A percentile compares a stretch with the other conserved stretches of the same genome.
These are phyloP conservation scores for Aspergillus indologenus DNA, from an alignment of 495 filamentous ascomycete genomes.

Conservation along the genomic window DNA sequence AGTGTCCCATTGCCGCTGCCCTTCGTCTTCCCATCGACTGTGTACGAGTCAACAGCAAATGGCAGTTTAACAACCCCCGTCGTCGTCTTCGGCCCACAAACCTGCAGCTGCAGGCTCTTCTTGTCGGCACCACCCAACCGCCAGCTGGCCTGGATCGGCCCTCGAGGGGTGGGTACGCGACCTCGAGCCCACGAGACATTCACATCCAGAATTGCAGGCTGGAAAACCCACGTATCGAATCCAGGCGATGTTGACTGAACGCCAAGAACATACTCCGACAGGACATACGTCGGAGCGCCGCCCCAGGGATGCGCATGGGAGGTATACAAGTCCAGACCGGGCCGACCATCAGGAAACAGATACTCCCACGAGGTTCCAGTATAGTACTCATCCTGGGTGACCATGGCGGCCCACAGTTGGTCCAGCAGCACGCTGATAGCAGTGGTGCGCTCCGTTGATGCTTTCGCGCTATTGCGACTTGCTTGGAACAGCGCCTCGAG, in stretches of 20 bases:
- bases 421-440: conserved; percentile 23
- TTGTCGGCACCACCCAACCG: background rate
- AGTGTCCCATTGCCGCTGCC: background rate
- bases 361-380: conserved; percentile 40
- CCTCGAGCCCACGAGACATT: conserved; percentile 17
- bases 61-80: conserved; percentile 4
- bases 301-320: conserved; percentile 39
- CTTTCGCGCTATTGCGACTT: background rate
- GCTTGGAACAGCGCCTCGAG: conserved; percentile 19
- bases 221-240: conserved; percentile 17
- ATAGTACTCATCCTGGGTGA: conserved; percentile 28
- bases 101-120: background rate
- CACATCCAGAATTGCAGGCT: conserved; percentile 16
- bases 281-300: conserved; percentile 35
- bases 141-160: conserved; percentile 8
- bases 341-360: conserved; percentile 26
- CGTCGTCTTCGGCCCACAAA: conserved; percentile 5
- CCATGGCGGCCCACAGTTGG: conserved; percentile 32
- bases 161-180: conserved; percentile 9
- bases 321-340: conserved; percentile 35
- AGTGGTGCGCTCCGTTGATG: background rate
- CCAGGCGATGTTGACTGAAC: conserved; percentile 10
- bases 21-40: conserved; percentile 58
- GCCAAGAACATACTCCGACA: conserved; percentile 27
- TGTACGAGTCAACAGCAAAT: conserved; percentile 1